Evolutionary conservation across 73 alveolate genomes (phyloP), one percentile per base, ranked within the genome.

Genomic region (Paramecium biaurelia): DNA sequence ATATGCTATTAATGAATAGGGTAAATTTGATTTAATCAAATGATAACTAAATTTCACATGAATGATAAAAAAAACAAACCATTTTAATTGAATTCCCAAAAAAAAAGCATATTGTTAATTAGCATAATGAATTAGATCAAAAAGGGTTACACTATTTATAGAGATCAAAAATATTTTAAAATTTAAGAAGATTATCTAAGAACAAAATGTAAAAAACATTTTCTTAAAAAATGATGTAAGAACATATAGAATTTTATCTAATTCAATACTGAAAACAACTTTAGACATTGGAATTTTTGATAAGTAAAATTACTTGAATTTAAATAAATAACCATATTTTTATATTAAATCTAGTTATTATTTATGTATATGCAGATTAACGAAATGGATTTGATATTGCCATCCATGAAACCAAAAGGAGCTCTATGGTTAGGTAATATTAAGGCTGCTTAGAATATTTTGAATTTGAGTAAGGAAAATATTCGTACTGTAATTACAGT

Each of bases 401-500:
- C 84, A 24, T 63, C 84, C 15, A 63, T 41, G 11, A 63, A 26
- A 32, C 24, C 45, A 32, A 14, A 32, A 7, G 84, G 84, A 63
- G 84, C 84, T 30, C 8, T 63, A 32, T 63, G 84, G 84, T 32
- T 63, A 30, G 84, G 84, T 5, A 63, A 63, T 32, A 30, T 30
- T 3, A 63, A 63, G 84, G 84, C 84, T 30, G 84, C 84, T 7
- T 63, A 63, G 28, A 63, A 63, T 63, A 63, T 63, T 63, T 12
- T 26, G 47, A 63, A 63, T 30, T 30, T 63, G 7, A 32, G 45
- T 26, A 63, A 63, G 9, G 84, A 63, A 26, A 63, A 63, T 18
- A 63, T 63, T 63, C 45, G 84, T 30, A 63, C 84, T 63, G 84
- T 63, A 63, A 63, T 63, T 32, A 63, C 84, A 23, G 84, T 63